Conservation (phyloP, 2,329 filamentous ascomycete species). For the Epichloe scottii region DNA sequence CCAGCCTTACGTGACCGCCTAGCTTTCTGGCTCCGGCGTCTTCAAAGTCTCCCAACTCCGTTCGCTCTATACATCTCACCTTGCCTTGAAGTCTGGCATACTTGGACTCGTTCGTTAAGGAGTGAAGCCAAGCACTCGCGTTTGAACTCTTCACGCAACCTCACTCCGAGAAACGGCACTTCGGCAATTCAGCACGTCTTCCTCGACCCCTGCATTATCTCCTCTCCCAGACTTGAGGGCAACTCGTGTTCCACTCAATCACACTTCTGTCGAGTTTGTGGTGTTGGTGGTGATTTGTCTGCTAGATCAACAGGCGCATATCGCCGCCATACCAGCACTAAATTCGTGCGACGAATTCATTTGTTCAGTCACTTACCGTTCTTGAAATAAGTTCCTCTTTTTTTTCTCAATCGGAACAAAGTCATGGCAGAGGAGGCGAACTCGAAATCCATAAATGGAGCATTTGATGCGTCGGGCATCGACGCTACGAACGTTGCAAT, state of each 20-base stretch:
- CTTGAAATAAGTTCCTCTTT: not conserved
- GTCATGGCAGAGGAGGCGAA: constrained; percentile 2
- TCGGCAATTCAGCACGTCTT: not conserved
- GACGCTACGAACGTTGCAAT: not conserved
- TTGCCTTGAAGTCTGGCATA: not conserved
- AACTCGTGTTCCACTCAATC: not conserved
- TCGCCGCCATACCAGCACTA: not conserved
- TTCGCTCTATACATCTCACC: not conserved
- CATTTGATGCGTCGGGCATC: not conserved
- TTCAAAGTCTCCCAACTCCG: not conserved
- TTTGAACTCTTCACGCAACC: not conserved
- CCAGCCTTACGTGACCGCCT: not conserved
- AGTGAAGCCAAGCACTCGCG: not conserved
- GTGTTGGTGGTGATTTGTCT: not conserved
- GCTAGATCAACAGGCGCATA: not conserved
- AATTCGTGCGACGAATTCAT: not conserved
- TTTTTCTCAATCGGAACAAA: not conserved
- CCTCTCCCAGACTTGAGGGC: not conserved
- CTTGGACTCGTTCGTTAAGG: not conserved
- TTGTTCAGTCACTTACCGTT: not conserved
- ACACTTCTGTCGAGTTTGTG: not conserved
- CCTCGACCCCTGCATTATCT: too few species aligned
- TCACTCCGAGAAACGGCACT: not conserved
- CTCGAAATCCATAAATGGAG: not conserved
- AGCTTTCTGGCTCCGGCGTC: not conserved